Conservation (phyloP, 352 stramenopile species). For the Pseudoperonospora humuli region DNA sequence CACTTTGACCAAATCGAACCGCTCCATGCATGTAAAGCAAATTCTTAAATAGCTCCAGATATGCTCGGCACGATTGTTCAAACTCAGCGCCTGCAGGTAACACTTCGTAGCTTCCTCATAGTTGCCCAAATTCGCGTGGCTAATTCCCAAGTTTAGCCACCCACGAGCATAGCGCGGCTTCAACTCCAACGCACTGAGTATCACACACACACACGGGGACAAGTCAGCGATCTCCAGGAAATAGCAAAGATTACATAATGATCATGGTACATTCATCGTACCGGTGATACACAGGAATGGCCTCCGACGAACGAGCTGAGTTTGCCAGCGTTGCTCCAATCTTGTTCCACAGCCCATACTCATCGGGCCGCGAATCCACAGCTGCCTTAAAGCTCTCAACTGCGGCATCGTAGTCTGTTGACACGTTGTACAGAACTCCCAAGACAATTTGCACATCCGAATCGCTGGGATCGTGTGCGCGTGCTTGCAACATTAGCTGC, state of each 20-base stretch:
- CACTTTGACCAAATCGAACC: conserved; percentile 94
- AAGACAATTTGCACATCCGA: conserved; percentile 88
- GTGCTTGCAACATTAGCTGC: conserved; percentile 90
- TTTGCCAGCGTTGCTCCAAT: conserved; percentile 96
- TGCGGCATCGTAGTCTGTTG: conserved; percentile 92
- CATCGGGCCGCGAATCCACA: conserved; percentile 67
- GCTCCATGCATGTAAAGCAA: conserved; percentile 95
- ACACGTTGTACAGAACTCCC: conserved; percentile 97
- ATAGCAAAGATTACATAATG: background rate
- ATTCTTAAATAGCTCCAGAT: conserved; percentile 99
- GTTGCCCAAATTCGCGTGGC: conserved; percentile 92
- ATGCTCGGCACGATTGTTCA: conserved; percentile 93
- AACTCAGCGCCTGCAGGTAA: conserved; percentile 93
- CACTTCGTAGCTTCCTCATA: conserved; percentile 94
- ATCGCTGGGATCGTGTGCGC: conserved; percentile 65
- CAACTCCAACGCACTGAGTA: conserved; percentile 83
- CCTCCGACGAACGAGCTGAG: conserved; percentile 88
- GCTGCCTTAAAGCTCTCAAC: conserved; percentile 86
- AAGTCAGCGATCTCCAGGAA: conserved; percentile 5
- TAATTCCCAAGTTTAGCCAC: conserved; percentile 98
- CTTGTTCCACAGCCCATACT: conserved; percentile 98
- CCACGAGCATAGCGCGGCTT: conserved; percentile 95
- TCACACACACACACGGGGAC: conserved; percentile 2
- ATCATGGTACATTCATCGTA: conserved; percentile 19
- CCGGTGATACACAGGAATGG: conserved; percentile 89